A percentile compares a stretch with the other conserved stretches of the same genome.
Conservation (phyloP, 2,329 filamentous ascomycete genomes). For the Dryadomyces quercivorus region DNA sequence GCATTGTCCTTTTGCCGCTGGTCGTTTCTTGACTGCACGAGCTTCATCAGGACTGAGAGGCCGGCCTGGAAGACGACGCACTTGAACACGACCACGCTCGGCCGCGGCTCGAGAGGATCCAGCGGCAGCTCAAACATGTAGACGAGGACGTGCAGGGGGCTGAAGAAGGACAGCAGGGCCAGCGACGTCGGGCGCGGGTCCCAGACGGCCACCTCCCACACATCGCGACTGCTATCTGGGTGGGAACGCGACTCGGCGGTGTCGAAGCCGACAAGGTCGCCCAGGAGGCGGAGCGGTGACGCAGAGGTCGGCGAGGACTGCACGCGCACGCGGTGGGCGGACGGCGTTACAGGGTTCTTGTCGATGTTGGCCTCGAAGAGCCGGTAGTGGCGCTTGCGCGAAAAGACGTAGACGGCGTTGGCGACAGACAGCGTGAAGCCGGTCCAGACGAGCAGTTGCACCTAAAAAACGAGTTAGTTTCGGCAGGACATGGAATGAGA, state of each 20-base stretch:
- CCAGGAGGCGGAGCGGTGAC: constrained; percentile 67
- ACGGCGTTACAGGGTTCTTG: constrained; percentile 62
- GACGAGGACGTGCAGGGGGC: constrained; percentile 81
- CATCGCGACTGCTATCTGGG: constrained; percentile 69
- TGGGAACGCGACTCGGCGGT: constrained; percentile 75
- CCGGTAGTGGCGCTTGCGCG: constrained; percentile 73
- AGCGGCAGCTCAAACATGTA: constrained; percentile 84
- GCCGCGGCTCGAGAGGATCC: constrained; percentile 59
- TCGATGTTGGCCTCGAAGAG: constrained; percentile 84
- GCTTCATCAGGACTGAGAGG: constrained; percentile 63
- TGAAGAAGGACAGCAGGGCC: constrained; percentile 79
- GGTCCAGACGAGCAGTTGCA: constrained; percentile 57
- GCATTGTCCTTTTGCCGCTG: constrained; percentile 78
- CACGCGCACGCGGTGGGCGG: constrained; percentile 77
- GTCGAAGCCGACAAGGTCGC: constrained; percentile 52
- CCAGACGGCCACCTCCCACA: constrained; percentile 93
- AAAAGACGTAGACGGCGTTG: constrained; percentile 76
- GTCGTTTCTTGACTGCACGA: constrained; percentile 61
- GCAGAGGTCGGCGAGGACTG: constrained; percentile 62
- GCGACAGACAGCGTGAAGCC: constrained; percentile 53
- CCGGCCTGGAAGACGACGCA: constrained; percentile 65
- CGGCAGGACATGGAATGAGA: no score
- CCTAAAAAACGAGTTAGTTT: constrained; percentile 31
- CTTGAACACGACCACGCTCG: constrained; percentile 76
- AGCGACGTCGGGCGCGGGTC: constrained; percentile 79